Base-by-base conservation (phyloP, 1,284 basidiomycete genomes). In the Spongispora temasekensis region DNA sequence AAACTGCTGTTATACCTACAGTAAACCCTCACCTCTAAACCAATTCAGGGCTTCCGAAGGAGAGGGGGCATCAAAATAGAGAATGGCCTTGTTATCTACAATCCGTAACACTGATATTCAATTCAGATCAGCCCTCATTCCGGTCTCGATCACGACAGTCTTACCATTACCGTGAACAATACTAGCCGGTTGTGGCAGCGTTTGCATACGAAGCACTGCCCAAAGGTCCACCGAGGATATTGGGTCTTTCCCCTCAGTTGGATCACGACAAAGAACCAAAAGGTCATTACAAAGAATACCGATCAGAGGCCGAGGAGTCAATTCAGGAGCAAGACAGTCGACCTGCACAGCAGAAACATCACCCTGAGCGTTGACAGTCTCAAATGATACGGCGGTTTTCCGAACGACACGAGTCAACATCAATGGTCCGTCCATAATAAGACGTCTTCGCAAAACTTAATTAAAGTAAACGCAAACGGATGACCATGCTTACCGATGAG, bases 171-270 rank as follows among this genome's bases (percentile, higher is more conserved):
- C 91, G 71, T 93, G 88, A 31, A 94, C 90, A 58, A 96, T 92
- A 67, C 90, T 94, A n/a, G 93, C 94, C 7, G 92, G 94, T 72
- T 93, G 93, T 32, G 89, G 88, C 60, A 93, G 76, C 1, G 91
- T 95, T 74, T 93, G 93, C 92, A 98, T 94, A 53, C 95, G 83
- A 61, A 97, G 78, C 46, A 97, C 95, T 44, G 93, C 94, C 90
- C 94, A 97, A 23, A 97, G 81, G 72, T 97, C 94, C 35, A 97
- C 93, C 23, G 72, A 76, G 15, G 85, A 87, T 53, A 81, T 79
- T 44, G 85, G 87, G 65, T 94, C 94, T 65, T 83, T 82, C 48
- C 90, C 89, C 55, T 89, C 86, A 27, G 88, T 86, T 30, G 89
- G 87, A 75, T 92, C 93, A 68, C 89, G 88, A 78, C 89, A 95